A percentile compares a stretch with the other conserved stretches of the same genome.
Conservation (phyloP, 345 rosid genomes). For the Jatropha curcas region DNA sequence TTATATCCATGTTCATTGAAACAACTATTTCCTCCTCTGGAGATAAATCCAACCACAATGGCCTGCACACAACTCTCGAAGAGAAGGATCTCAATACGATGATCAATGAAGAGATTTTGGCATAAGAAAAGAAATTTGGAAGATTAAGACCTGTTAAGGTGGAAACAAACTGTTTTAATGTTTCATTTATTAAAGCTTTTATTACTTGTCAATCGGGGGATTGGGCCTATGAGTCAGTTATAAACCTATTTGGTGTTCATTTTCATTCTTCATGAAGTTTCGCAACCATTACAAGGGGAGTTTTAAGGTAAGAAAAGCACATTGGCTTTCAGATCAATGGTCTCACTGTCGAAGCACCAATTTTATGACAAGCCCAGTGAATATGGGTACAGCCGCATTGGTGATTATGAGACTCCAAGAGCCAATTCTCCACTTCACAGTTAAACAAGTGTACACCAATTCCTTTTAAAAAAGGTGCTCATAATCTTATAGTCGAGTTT, state of each 20-base stretch:
- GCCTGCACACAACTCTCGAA: slow-evolving; percentile 44
- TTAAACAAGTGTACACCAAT: neutral
- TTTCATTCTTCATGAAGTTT: too few relatives aligned
- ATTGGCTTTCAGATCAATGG: too few relatives aligned
- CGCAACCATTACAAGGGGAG: too few relatives aligned
- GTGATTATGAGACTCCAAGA: neutral
- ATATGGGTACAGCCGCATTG: neutral
- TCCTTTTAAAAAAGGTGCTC: neutral
- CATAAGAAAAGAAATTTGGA: neutral
- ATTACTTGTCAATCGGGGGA: too few relatives aligned
- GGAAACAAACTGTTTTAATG: too few relatives aligned
- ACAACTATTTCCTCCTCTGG: slow-evolving; percentile 89
- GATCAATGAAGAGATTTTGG: neutral
- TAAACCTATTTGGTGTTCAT: too few relatives aligned
- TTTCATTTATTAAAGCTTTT: too few relatives aligned
- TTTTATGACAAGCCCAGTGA: neutral
- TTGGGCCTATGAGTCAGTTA: too few relatives aligned
- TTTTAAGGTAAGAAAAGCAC: too few relatives aligned
- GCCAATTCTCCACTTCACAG: neutral
- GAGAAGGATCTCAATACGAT: neutral
- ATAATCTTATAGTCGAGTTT: neutral
- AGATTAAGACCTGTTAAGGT: too few relatives aligned
- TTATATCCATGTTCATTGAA: slow-evolving; percentile 80
- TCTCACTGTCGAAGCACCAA: too few relatives aligned
- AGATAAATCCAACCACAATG: slow-evolving; percentile 83